Evolutionary conservation across 768 basidiomycete species (phyloP), one percentile per base, ranked within the genome.

Genomic region (Asterophora lycoperdoides): DNA sequence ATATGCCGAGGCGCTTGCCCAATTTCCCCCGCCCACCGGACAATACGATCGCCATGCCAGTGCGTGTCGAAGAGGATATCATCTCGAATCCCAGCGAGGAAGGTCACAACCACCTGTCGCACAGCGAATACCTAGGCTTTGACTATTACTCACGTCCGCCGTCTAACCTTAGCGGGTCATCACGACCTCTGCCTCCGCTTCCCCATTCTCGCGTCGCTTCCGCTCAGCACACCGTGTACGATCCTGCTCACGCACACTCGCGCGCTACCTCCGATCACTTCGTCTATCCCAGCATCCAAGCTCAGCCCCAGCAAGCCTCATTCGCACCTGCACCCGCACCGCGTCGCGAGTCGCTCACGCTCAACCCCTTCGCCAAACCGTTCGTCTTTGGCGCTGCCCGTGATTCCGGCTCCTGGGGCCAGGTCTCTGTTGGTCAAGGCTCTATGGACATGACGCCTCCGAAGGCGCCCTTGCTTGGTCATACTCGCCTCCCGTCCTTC

Each of bases 51-150:
- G 61, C 72, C 30, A 60, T 78, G 51, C 67, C 67, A 23, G 62
- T 67, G 19, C 61, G 53, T 14, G 57, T 50, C 14, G 72, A 77
- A 5, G 79, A 83, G 44, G 90, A 93, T 56, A 72, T 90, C 54
- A 79, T 89, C 23, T 92, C 90, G 29, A 93, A 93, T 64, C 90
- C 90, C 1, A 90, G 88, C 56, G 90, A 93, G 52, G 89, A 92
- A 59, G 82, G 76, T 15, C 61, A 64, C n/a, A 60, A 67, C n/a
- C 36, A 45, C 15, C 13, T 45, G 36, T 37, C 44, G 56, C 68
- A 54, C 52, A 68, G 59, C 54, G 73, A 75, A 23, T 80, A 78
- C 56, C 64, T 77, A 5, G 74, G 72, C 5, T 60, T 76, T 48
- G 67, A 74, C 19, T 79, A 76, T 52, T 75, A 74, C 45, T 67